Base-by-base conservation (phyloP, 495 filamentous ascomycete species). In the Lepidopterella palustris region DNA sequence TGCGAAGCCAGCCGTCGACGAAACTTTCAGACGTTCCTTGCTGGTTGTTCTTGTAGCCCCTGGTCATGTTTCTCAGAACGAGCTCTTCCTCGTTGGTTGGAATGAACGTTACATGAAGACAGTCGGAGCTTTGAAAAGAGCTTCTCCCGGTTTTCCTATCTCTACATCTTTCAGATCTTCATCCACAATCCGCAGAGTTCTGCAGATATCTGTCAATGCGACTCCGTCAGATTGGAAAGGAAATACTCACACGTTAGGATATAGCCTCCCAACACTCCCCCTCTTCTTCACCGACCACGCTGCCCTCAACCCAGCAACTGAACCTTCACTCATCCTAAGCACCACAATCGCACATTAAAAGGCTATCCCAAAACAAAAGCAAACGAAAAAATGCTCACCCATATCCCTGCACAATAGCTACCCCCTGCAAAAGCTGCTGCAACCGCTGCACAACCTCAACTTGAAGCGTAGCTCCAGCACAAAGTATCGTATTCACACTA, bases 341-440 rank as follows among this genome's bases (percentile, higher is more conserved):
- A 39, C 32, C 6, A n/a, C 32, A 6, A n/a, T 39, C n/a, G 32
- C 32, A n/a, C n/a, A n/a, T 39, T 8, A 39, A n/a, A 39, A 39
- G n/a, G 32, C n/a, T n/a, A n/a, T n/a, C n/a, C n/a, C n/a, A n/a
- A n/a, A n/a, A n/a, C n/a, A n/a, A n/a, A n/a, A 39, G 32, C 24
- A 51, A 39, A 39, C 32, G 0, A 53, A 45, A 1, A 31, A 57
- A 29, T 45, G 49, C 25, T 63, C 60, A n/a, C 24, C 60, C 60
- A 35, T 63, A 63, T 4, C 60, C 60, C 40, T 63, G 60, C 1
- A 55, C 40, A 11, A 63, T 59, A 13, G 47, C n/a, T 6, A 25
- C 45, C 15, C 23, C 23, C 10, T 58, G 53, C 28, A 63, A 29
- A 13, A 28, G 50, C 15, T 58, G 21, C 26, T 63, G 60, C 4